Evolutionary conservation across 495 filamentous ascomycete species (phyloP), one percentile per base, ranked within the genome.

Genomic region (Annulohypoxylon nitens): DNA sequence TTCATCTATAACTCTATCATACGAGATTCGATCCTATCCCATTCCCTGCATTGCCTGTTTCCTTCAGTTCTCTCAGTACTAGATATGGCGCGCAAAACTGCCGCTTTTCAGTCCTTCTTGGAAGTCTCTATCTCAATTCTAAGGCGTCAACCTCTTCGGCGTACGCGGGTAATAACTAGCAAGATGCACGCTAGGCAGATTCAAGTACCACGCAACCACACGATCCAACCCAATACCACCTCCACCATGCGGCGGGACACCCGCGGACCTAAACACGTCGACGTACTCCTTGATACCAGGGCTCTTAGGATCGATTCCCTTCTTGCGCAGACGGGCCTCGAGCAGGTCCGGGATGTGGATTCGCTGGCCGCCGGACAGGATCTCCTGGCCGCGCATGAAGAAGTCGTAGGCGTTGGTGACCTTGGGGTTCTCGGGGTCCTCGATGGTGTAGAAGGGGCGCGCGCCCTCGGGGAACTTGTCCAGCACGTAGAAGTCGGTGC

Each of bases 361-460:
- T 82, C 93, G 92, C 85, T 97, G 93, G 30, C 93, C 93, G 59
- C 94, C 94, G 11, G 89, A 92, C 81, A 95, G 88, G 79, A 97
- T 94, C 82, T 95, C 94, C 82, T 97, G 93, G 18, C 93, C 93
- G 72, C 94, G 90, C 91, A 97, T 76, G 86, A 97, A 95, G 86
- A 97, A 93, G 83, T 97, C 94, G 84, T 93, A 97, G 4, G 90
- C 92, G 82, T 97, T 95, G 59, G 89, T 92, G 75, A 93, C 87
- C 33, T 85, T 84, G 65, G 90, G 84, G 80, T 91, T 88, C 57
- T 86, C 71, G 8, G 90, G 87, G 78, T 92, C 90, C 64, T 91
- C 89, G 86, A 94, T 93, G 78, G 94, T 93, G 81, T 97, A 97
- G 85, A 97, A 97, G 39, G 94, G 94, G 23, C 94, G 89, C 26